Evolutionary conservation across 2,329 filamentous ascomycete genomes (phyloP).

Genomic region (Aphanocladium album): DNA sequence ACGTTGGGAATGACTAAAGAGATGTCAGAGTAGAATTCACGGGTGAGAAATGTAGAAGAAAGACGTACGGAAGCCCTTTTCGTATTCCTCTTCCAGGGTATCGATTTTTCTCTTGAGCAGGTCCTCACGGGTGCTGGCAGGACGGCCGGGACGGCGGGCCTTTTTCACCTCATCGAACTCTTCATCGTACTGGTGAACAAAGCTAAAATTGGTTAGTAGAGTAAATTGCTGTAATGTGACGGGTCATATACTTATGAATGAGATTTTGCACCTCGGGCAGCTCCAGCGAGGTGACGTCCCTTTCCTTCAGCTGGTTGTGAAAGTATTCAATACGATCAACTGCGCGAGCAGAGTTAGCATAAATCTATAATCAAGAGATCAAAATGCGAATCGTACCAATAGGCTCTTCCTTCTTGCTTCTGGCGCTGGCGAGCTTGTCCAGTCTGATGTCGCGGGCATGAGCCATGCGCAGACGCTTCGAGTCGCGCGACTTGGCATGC

Average conservation of each 20-base stretch:
- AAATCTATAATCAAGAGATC: neutral
- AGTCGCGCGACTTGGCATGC: constrained; percentile 85
- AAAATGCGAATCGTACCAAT: constrained; percentile 48
- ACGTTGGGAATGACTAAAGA: constrained; percentile 69
- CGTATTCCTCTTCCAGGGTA: constrained; percentile 71
- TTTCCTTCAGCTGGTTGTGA: constrained; percentile 57
- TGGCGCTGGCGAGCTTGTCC: constrained; percentile 61
- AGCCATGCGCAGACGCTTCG: constrained; percentile 73
- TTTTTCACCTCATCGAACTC: constrained; percentile 63
- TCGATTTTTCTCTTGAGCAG: constrained; percentile 67
- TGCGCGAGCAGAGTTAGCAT: constrained; percentile 5
- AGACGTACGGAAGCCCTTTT: constrained; percentile 70
- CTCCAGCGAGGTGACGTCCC: constrained; percentile 42
- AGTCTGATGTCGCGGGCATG: constrained; percentile 78
- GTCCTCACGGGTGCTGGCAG: constrained; percentile 72
- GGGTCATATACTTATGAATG: constrained; percentile 50
- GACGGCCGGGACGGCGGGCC: constrained; percentile 70
- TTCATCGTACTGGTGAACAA: constrained; percentile 64
- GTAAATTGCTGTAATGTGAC: neutral
- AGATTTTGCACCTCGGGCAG: constrained; percentile 54
- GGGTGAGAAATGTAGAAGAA: neutral
- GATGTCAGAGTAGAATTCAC: neutral
- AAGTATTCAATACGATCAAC: constrained; percentile 54
- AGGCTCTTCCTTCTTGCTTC: constrained; percentile 69
- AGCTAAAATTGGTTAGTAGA: constrained; percentile 41